Evolutionary conservation across 2,329 filamentous ascomycete species (phyloP).

Genomic region (Aspergillus persii): DNA sequence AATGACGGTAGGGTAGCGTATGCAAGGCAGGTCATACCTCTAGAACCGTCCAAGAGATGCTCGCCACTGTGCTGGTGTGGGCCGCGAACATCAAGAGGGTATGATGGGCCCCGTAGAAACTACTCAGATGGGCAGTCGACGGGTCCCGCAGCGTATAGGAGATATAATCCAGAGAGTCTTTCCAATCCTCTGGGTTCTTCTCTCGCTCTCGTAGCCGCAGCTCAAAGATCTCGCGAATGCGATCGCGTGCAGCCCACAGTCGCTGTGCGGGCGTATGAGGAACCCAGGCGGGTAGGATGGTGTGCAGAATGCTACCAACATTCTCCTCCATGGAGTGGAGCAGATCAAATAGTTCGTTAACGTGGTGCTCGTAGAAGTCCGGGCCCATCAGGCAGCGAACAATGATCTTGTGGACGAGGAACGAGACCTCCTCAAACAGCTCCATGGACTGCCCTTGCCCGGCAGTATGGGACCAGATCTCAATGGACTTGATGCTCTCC

Average conservation of each 20-base stretch:
- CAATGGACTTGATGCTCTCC: not conserved
- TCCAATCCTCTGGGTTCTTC: not conserved
- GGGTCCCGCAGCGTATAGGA: constrained; percentile 4
- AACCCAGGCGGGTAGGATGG: not conserved
- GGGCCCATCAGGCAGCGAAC: constrained; percentile 4
- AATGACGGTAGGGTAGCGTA: not conserved
- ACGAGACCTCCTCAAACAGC: constrained; percentile 1
- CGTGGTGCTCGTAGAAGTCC: constrained; percentile 4
- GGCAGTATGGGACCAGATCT: not conserved
- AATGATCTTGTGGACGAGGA: constrained; percentile 3
- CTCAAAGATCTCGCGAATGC: not conserved
- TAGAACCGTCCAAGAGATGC: constrained; percentile 1
- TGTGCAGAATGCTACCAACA: not conserved
- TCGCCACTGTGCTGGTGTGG: constrained; percentile 5
- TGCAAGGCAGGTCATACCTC: not conserved
- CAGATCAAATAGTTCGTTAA: constrained; percentile 1
- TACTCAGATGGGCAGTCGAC: not conserved
- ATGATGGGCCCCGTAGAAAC: constrained; percentile 2
- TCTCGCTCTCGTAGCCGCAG: not conserved
- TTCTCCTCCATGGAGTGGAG: constrained; percentile 2
- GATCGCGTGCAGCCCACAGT: not conserved
- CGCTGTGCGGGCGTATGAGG: not conserved
- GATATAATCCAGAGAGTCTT: constrained; percentile 3
- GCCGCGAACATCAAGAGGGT: constrained; percentile 5
- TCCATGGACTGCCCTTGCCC: not conserved